Percentiles rank a stretch among this genome's conserved stretches.
Conservation (phyloP, 2,329 filamentous ascomycete species). For the Pleomassaria siparia region DNA sequence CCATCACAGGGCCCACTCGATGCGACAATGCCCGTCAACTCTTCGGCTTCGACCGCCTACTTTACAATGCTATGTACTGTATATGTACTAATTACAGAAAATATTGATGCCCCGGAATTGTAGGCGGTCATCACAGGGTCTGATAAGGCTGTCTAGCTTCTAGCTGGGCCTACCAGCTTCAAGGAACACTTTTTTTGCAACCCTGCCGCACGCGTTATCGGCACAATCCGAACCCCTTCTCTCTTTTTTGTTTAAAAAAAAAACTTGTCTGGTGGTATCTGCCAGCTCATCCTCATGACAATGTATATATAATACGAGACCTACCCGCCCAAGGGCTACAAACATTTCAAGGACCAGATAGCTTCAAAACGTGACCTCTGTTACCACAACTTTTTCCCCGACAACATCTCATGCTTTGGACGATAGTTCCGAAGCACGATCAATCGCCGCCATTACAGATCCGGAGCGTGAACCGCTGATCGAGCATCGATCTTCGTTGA, state of each 20-base stretch:
- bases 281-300: not conserved
- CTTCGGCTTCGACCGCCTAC: not conserved
- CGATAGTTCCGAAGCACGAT: slow-evolving; percentile 8
- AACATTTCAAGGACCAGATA: not conserved
- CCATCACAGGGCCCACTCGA: slow-evolving; percentile 16
- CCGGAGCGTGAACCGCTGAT: slow-evolving; percentile 29
- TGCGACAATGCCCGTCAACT: not conserved
- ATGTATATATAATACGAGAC: slow-evolving; percentile 14
- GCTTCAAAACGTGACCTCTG: not conserved
- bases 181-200: slow-evolving; percentile 3
- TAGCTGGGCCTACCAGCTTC: slow-evolving; percentile 16
- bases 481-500: slow-evolving; percentile 12
- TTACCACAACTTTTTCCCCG: not conserved
- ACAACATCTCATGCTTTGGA: slow-evolving; percentile 5
- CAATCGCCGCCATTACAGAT: slow-evolving; percentile 8
- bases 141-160: slow-evolving; percentile 24
- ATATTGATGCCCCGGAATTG: not conserved
- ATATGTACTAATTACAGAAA: no score
- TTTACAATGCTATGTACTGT: no score
- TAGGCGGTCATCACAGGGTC: slow-evolving; percentile 16
- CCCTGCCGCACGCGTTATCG: slow-evolving; percentile 12
- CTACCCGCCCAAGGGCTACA: not conserved
- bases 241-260: no score
- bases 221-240: slow-evolving; percentile 7
- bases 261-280: no score